Percentiles rank a stretch among this genome's conserved stretches.
These are phyloP conservation scores for Verticillium isaacii DNA, from an alignment of 2,329 filamentous ascomycete species.

Conservation along the genomic window DNA sequence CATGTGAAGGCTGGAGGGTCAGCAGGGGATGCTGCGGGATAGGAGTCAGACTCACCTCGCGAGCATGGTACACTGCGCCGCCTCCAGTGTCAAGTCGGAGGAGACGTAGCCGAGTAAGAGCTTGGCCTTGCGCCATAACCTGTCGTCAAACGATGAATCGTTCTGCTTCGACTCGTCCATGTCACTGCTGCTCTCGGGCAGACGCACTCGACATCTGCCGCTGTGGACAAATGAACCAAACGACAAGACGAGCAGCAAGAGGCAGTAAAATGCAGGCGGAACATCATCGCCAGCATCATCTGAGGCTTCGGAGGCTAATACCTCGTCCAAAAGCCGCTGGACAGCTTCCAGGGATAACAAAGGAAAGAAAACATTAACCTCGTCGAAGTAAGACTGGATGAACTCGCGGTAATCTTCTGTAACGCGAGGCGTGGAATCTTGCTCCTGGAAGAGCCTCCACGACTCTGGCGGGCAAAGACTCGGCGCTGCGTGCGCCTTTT, in stretches of 20 bases:
- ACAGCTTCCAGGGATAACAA: not conserved
- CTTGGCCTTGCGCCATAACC: slow-evolving; percentile 18
- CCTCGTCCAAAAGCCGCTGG: slow-evolving; percentile 1
- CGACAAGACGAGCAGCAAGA: slow-evolving; percentile 13
- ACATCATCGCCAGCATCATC: not conserved
- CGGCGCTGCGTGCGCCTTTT: not conserved
- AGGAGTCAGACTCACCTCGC: slow-evolving; percentile 15
- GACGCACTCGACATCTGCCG: not conserved
- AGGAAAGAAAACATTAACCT: slow-evolving; percentile 21
- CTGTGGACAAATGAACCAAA: slow-evolving; percentile 10
- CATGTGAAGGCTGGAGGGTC: slow-evolving; percentile 18
- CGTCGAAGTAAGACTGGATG: slow-evolving; percentile 16
- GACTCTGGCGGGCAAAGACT: slow-evolving; percentile 6
- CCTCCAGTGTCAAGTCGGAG: slow-evolving; percentile 13
- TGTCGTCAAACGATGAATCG: not conserved
- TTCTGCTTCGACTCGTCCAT: not conserved
- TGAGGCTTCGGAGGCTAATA: not conserved
- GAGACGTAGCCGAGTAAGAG: slow-evolving; percentile 16
- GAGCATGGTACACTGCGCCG: slow-evolving; percentile 21
- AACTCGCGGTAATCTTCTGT: slow-evolving; percentile 4
- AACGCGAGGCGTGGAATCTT: not conserved
- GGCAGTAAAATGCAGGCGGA: slow-evolving; percentile 7
- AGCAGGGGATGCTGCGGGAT: not conserved
- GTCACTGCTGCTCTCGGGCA: not conserved
- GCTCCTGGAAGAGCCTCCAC: slow-evolving; percentile 11